phyloP scores from a whole-genome alignment of 2,329 filamentous ascomycete genomes.

The Aspergillus sp. region DNA sequence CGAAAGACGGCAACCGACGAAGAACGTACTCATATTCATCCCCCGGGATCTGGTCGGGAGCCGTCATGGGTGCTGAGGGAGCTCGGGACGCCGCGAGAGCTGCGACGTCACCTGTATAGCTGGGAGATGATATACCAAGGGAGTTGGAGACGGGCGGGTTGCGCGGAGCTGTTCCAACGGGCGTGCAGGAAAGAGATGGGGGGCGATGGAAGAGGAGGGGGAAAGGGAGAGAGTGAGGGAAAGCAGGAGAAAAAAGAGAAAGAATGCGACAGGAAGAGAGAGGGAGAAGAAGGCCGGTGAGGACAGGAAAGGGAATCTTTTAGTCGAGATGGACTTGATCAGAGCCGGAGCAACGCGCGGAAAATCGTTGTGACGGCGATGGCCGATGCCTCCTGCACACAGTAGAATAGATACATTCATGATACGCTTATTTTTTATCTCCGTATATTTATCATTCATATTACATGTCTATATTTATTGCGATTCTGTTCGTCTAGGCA shows the following conservation, averaged over 20 bases:
- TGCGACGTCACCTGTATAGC: constrained; percentile 5
- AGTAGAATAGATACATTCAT: too few species aligned
- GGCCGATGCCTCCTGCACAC: too few species aligned
- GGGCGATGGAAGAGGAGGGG: constrained; percentile 7
- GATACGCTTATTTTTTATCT: too few species aligned
- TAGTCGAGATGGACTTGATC: constrained; percentile 2
- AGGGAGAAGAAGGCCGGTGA: constrained; percentile 2
- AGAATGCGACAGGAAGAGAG: constrained; percentile 5
- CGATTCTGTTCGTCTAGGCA: too few species aligned
- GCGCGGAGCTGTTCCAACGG: not conserved
- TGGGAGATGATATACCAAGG: not conserved
- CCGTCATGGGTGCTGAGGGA: constrained; percentile 32
- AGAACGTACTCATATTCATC: constrained; percentile 39
- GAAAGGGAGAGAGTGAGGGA: constrained; percentile 2
- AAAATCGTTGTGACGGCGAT: too few species aligned
- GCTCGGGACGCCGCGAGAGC: constrained; percentile 27
- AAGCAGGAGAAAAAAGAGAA: constrained; percentile 3
- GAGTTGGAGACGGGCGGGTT: constrained; percentile 1
- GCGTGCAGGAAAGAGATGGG: not conserved
- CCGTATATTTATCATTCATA: too few species aligned
- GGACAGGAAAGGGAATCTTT: constrained; percentile 3
- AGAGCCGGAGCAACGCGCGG: too few species aligned
- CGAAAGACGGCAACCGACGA: too few species aligned
- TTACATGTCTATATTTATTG: too few species aligned
- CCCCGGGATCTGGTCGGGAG: constrained; percentile 31